phyloP scores from a whole-genome alignment of 2,329 filamentous ascomycete genomes.

The Hypoxylon sp. region DNA sequence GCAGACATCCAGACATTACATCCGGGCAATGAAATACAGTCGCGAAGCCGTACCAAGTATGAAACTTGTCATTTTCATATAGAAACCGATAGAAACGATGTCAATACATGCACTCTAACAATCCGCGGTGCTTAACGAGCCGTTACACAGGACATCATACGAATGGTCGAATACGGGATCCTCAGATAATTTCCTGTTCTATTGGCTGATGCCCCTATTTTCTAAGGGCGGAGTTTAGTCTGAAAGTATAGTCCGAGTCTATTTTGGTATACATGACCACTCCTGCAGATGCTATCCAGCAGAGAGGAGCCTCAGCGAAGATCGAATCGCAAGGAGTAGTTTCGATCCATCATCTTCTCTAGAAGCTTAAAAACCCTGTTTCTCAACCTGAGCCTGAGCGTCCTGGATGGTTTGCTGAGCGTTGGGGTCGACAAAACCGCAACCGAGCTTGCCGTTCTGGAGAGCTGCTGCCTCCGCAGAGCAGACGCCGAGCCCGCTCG shows the following conservation, averaged over 20 bases:
- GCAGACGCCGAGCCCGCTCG: conserved; percentile 41
- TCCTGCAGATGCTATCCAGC: neutral
- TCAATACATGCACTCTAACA: neutral
- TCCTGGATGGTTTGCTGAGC: conserved; percentile 51
- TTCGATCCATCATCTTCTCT: neutral
- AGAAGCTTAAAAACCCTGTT: conserved; percentile 55
- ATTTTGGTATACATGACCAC: neutral
- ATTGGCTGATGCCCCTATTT: conserved; percentile 17
- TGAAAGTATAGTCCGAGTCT: neutral
- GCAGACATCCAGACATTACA: neutral
- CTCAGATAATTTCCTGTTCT: neutral
- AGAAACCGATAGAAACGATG: neutral
- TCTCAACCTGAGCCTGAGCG: conserved; percentile 53
- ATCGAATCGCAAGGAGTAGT: neutral
- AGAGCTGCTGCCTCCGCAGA: conserved; percentile 40
- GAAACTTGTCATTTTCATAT: neutral
- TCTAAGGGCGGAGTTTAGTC: neutral
- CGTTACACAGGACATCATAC: neutral
- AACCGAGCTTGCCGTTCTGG: conserved; percentile 58
- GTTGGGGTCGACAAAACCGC: conserved; percentile 57
- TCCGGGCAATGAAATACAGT: neutral
- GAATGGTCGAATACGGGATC: neutral
- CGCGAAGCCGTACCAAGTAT: neutral
- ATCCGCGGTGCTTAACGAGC: neutral
- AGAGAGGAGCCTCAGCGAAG: neutral